These are phyloP conservation scores for Sarcodon sp. DNA, from an alignment of 768 basidiomycete genomes.

Conservation along the genomic window DNA sequence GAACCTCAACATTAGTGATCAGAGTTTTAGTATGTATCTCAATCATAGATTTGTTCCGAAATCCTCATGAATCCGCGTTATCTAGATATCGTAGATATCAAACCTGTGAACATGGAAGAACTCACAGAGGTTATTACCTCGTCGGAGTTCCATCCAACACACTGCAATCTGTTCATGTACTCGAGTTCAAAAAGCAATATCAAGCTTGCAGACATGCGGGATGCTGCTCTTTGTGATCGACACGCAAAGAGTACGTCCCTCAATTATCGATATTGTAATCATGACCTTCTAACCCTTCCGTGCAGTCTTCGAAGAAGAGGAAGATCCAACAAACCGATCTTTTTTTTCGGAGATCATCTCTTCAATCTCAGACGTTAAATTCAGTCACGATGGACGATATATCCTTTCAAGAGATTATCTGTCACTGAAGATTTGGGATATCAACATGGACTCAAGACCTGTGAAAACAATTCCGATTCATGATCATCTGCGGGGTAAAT, in stretches of 20 bases:
- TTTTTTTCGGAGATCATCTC: constrained; percentile 99
- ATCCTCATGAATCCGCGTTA: neutral
- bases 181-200: constrained; percentile 99
- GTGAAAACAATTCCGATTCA: constrained; percentile 98
- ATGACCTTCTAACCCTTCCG: constrained; percentile 6
- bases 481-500: constrained; percentile 92
- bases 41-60: neutral
- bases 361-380: constrained; percentile 98
- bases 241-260: constrained; percentile 81
- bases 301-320: constrained; percentile 95
- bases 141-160: constrained; percentile 94
- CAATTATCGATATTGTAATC: neutral
- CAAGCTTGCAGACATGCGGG: constrained; percentile 99
- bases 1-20: constrained; percentile 97
- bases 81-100: constrained; percentile 98
- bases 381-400: constrained; percentile 94
- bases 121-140: constrained; percentile 99
- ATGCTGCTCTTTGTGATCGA: constrained; percentile 90
- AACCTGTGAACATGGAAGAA: constrained; percentile 99
- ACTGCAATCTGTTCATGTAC: constrained; percentile 99
- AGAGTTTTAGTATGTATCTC: constrained; percentile 83
- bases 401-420: constrained; percentile 96
- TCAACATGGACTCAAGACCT: constrained; percentile 96
- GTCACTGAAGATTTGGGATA: constrained; percentile 98
- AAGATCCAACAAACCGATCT: constrained; percentile 92